A percentile compares a stretch with the other conserved stretches of the same genome.
phyloP scores from a whole-genome alignment of 768 basidiomycete genomes.

The Russula sp. region DNA sequence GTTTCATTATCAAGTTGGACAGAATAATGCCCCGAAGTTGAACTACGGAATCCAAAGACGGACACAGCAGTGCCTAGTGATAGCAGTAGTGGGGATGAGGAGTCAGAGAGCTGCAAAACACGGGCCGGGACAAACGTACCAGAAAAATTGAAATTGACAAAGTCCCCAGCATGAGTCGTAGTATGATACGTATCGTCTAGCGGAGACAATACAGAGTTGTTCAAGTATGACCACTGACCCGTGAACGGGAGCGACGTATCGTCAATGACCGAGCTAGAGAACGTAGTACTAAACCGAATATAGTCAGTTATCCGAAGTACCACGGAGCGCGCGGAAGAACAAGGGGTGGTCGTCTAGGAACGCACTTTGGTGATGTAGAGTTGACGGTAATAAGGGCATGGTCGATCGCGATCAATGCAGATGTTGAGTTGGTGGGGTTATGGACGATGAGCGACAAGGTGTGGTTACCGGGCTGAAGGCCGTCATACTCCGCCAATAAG shows the following conservation, averaged over 20 bases:
- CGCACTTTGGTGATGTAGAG: slow-evolving; percentile 39
- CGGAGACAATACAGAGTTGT: slow-evolving; percentile 32
- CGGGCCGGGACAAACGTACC: slow-evolving; percentile 40
- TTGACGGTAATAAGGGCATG: slow-evolving; percentile 49
- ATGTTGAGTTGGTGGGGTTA: slow-evolving; percentile 37
- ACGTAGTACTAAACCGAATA: slow-evolving; percentile 39
- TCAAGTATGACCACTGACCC: slow-evolving; percentile 51
- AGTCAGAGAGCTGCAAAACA: background rate
- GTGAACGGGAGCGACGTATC: slow-evolving; percentile 49
- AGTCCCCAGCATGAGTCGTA: slow-evolving; percentile 46
- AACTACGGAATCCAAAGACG: slow-evolving; percentile 58
- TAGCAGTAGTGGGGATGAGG: background rate
- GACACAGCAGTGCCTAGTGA: slow-evolving; percentile 58
- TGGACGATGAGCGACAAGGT: slow-evolving; percentile 52
- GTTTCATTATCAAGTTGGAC: slow-evolving; percentile 54
- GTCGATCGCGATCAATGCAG: slow-evolving; percentile 52
- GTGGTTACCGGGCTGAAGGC: slow-evolving; percentile 51
- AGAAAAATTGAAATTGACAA: slow-evolving; percentile 43
- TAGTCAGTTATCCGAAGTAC: slow-evolving; percentile 30
- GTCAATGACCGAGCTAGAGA: slow-evolving; percentile 39
- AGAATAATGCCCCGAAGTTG: slow-evolving; percentile 55
- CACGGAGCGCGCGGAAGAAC: slow-evolving; percentile 3
- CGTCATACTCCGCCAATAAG: slow-evolving; percentile 49
- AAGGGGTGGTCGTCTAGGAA: slow-evolving; percentile 5
- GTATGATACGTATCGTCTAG: slow-evolving; percentile 34